Percentiles rank a stretch among this genome's conserved stretches.
phyloP scores from a whole-genome alignment of 768 basidiomycete species.

The Boletus tylopilopsis region DNA sequence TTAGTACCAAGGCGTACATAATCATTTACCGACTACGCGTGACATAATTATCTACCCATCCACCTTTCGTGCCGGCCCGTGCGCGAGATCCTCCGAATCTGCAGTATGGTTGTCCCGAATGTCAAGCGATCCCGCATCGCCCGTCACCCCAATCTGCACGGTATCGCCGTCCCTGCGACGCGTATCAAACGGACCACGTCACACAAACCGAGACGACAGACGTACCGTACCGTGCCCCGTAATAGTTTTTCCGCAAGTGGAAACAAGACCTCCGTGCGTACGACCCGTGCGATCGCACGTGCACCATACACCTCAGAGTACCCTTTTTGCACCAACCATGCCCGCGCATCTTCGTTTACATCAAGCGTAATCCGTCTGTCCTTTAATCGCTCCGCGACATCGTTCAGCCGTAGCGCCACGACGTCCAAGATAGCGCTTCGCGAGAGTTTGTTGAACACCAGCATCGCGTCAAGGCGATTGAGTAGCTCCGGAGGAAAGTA shows the following conservation, averaged over 20 bases:
- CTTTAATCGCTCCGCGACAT: conserved; percentile 65
- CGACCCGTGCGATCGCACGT: conserved; percentile 81
- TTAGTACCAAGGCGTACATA: too few relatives aligned
- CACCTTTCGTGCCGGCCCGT: too few relatives aligned
- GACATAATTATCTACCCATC: too few relatives aligned
- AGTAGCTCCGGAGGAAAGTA: conserved; percentile 90
- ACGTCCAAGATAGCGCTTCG: conserved; percentile 70
- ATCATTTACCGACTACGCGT: too few relatives aligned
- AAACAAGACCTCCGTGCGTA: conserved; percentile 77
- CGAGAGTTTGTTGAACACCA: conserved; percentile 90
- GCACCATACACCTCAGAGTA: conserved; percentile 88
- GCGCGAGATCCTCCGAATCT: conserved; percentile 38
- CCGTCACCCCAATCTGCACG: conserved; percentile 50
- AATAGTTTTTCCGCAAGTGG: conserved; percentile 79
- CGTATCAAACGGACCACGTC: too few relatives aligned
- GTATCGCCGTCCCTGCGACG: conserved; percentile 68
- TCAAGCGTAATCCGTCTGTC: conserved; percentile 67
- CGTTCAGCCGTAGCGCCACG: conserved; percentile 69
- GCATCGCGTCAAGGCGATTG: conserved; percentile 82
- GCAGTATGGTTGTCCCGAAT: conserved; percentile 61
- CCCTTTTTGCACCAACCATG: conserved; percentile 72
- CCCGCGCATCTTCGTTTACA: conserved; percentile 54
- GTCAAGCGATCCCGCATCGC: conserved; percentile 41
- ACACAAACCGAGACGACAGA: not conserved
- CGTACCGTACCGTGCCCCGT: conserved; percentile 71